These are phyloP conservation scores for Fusarium longipes DNA, from an alignment of 2,329 filamentous ascomycete species.

Conservation along the genomic window DNA sequence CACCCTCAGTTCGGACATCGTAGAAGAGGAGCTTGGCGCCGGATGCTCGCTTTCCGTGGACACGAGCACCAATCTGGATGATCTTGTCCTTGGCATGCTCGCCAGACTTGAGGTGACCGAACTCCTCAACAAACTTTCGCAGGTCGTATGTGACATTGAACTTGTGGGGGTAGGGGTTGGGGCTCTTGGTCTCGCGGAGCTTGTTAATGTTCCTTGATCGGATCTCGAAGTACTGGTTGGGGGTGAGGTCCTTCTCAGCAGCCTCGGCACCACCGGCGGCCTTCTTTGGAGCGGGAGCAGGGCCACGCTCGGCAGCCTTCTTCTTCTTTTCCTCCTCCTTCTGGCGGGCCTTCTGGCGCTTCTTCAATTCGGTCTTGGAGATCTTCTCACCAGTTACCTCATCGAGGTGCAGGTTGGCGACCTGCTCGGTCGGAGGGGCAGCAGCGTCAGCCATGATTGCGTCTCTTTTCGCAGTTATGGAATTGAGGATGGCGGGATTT, in stretches of 20 bases:
- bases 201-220: conserved; percentile 78
- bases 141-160: conserved; percentile 89
- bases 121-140: conserved; percentile 81
- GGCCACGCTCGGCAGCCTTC: conserved; percentile 81
- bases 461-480: conserved; percentile 25
- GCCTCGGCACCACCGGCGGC: conserved; percentile 67
- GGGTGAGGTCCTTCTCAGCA: conserved; percentile 66
- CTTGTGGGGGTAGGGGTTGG: conserved; percentile 80
- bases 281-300: conserved; percentile 68
- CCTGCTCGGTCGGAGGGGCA: conserved; percentile 58
- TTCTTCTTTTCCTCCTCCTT: conserved; percentile 89
- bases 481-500: conserved; percentile 14
- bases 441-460: conserved; percentile 50
- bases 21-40: conserved; percentile 93
- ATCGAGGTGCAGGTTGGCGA: conserved; percentile 84
- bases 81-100: conserved; percentile 81
- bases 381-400: conserved; percentile 90
- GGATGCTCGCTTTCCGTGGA: conserved; percentile 86
- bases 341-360: conserved; percentile 90
- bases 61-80: conserved; percentile 83
- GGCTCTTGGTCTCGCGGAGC: conserved; percentile 54
- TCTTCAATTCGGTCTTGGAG: conserved; percentile 93
- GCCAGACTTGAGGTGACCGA: conserved; percentile 85
- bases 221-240: conserved; percentile 90
- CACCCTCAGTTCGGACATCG: conserved; percentile 67